Evolutionary conservation across 2,329 filamentous ascomycete species (phyloP), one percentile per base, ranked within the genome.

Genomic region (Colletotrichum tofieldiae): DNA sequence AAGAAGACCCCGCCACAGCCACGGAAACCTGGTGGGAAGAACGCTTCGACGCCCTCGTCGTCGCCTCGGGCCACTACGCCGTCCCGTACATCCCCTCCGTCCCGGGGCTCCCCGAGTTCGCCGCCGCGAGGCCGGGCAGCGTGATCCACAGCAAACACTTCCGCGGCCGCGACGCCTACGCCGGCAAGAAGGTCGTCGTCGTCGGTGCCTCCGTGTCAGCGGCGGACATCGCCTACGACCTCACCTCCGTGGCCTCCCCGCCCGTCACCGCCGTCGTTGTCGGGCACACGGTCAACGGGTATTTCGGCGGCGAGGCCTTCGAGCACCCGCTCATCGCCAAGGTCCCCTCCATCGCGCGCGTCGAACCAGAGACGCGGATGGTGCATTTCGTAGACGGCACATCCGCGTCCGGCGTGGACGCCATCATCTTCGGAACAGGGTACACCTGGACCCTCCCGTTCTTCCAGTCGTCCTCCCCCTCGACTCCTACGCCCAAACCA

Each of bases 361-460:
- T 90, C 26, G 79, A 78, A 1, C 47, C 56, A 1, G 78, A 77
- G 1, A 81, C 81, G 0, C 79, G 85, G n/a, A 87, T 84, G 0
- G 86, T 92, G 0, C 82, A 88, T 67, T 88, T 93, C 59, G 82
- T 84, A 45, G 88, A 92, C 71, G 90, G 89, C 2, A 85, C 82
- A 0, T 81, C 77, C 0, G 82, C 90, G 6, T 72, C 82, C 0
- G 81, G 87, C 20, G 87, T 93, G 11, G 91, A 93, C 77, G 78
- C 88, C 75, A 84, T 93, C 73, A 88, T 93, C 73, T 91, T 93
- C 72, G 91, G 90, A n/a, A 93, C 91, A 0, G 91, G 91, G 0
- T 92, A 92, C 77, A 86, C 84, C 39, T 93, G 89, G 89, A 89
- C 88, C 0, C 77, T 92, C 0, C 90, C 90, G 0, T 93, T 92